These are phyloP conservation scores for Claviceps sp. DNA, from an alignment of 2,329 filamentous ascomycete species.

Conservation along the genomic window DNA sequence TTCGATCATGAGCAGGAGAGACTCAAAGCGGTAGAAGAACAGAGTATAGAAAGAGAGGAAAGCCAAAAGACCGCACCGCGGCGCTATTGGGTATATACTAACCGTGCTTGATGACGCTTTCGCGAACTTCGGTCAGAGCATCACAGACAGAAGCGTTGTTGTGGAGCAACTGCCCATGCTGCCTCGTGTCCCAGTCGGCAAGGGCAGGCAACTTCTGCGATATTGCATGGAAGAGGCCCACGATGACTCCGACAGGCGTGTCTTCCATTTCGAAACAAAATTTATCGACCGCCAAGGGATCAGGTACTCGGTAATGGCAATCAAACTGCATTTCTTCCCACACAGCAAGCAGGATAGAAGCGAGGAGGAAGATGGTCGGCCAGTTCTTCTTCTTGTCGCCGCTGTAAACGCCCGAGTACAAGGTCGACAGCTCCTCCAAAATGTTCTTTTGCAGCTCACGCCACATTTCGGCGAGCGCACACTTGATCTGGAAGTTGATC, in stretches of 20 bases:
- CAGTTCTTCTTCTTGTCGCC: slow-evolving; percentile 97
- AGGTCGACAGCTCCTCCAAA: slow-evolving; percentile 75
- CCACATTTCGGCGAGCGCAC: slow-evolving; percentile 95
- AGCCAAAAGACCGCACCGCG: background rate
- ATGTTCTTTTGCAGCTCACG: slow-evolving; percentile 94
- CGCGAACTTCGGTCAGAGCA: slow-evolving; percentile 88
- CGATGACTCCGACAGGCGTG: slow-evolving; percentile 88
- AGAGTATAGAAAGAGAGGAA: background rate
- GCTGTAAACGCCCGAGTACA: slow-evolving; percentile 97
- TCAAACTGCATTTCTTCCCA: slow-evolving; percentile 99
- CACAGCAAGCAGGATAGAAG: slow-evolving; percentile 80
- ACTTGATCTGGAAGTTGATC: slow-evolving; percentile 99
- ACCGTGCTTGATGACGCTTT: slow-evolving; percentile 91
- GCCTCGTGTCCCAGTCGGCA: slow-evolving; percentile 83
- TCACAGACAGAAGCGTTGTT: slow-evolving; percentile 89
- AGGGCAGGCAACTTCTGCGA: slow-evolving; percentile 91
- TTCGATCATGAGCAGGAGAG: background rate
- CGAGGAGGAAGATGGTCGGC: slow-evolving; percentile 97
- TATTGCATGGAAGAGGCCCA: slow-evolving; percentile 93
- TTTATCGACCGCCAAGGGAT: slow-evolving; percentile 72
- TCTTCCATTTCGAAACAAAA: slow-evolving; percentile 97
- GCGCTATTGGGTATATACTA: slow-evolving; percentile 25
- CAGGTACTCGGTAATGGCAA: slow-evolving; percentile 86
- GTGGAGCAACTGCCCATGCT: slow-evolving; percentile 81
- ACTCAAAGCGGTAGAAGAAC: background rate